phyloP scores from a whole-genome alignment of 345 rosid species.

The Cochlearia excelsa region DNA sequence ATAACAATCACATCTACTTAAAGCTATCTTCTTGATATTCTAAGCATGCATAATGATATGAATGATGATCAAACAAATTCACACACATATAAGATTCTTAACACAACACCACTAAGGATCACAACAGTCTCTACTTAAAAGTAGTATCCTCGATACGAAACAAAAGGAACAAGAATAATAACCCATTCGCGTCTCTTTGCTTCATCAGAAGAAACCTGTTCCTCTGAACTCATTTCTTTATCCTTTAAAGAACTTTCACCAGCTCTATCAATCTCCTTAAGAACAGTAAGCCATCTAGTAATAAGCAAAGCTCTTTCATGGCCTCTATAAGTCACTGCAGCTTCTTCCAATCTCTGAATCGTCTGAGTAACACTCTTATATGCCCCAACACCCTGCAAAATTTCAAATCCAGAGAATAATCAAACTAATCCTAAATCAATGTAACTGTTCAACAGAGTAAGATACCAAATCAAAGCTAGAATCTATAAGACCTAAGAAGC shows the following conservation, averaged over 20 bases:
- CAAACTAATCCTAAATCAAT: conserved; percentile 6
- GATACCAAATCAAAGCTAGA: conserved; percentile 9
- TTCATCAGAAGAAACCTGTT: conserved; percentile 48
- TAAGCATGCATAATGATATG: conserved; percentile 11
- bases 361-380: conserved; percentile 67
- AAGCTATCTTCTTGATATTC: background rate
- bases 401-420: conserved; percentile 6
- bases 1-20: background rate
- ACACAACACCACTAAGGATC: conserved; percentile 9
- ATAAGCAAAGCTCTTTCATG: conserved; percentile 70
- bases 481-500: conserved; percentile 15
- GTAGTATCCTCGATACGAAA: background rate
- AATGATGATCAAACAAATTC: conserved; percentile 15
- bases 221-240: conserved; percentile 42
- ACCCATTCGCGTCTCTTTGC: conserved; percentile 55
- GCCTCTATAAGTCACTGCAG: conserved; percentile 72
- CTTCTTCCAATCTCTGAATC: conserved; percentile 79
- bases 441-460: background rate
- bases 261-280: conserved; percentile 60
- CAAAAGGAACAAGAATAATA: conserved; percentile 4
- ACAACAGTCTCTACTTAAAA: conserved; percentile 4
- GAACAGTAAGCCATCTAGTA: conserved; percentile 75
- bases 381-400: conserved; percentile 56
- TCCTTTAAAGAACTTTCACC: conserved; percentile 41
- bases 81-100: conserved; percentile 8